These are phyloP conservation scores for Mortierella polycephala DNA, from an alignment of 371 early-diverging fungal species.

Conservation along the genomic window DNA sequence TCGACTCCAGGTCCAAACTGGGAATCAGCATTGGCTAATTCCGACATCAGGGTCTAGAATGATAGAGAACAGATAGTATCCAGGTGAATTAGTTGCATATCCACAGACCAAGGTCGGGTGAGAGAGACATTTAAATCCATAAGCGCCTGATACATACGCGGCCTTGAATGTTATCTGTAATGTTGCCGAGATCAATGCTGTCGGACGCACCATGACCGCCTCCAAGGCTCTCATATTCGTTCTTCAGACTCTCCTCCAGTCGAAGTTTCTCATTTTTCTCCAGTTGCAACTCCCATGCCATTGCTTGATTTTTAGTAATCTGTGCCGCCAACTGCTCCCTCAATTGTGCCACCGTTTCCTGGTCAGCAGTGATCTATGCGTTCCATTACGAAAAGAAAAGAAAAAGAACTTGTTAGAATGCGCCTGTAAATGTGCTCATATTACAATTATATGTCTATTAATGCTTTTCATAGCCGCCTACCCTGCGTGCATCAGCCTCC, in stretches of 20 bases:
- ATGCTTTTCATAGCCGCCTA: neutral
- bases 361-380: slow-evolving; percentile 33
- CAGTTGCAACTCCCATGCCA: slow-evolving; percentile 26
- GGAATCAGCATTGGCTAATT: slow-evolving; percentile 22
- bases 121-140: neutral
- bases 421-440: neutral
- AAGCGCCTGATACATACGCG: slow-evolving; percentile 11
- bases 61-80: neutral
- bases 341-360: slow-evolving; percentile 24
- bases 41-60: slow-evolving; percentile 31
- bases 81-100: too few species aligned
- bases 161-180: neutral
- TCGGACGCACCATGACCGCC: neutral
- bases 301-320: slow-evolving; percentile 28
- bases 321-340: slow-evolving; percentile 30
- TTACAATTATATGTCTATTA: neutral
- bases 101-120: neutral
- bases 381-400: neutral
- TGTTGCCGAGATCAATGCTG: neutral
- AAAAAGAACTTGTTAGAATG: neutral
- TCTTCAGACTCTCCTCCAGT: slow-evolving; percentile 20
- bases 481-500: slow-evolving; percentile 29
- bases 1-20: slow-evolving; percentile 21
- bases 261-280: slow-evolving; percentile 27
- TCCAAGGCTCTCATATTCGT: slow-evolving; percentile 16